Percentiles rank a stretch among this genome's conserved stretches.
Conservation (phyloP, 1,139 yeast species). For the Nakaseomyces delphensis region DNA sequence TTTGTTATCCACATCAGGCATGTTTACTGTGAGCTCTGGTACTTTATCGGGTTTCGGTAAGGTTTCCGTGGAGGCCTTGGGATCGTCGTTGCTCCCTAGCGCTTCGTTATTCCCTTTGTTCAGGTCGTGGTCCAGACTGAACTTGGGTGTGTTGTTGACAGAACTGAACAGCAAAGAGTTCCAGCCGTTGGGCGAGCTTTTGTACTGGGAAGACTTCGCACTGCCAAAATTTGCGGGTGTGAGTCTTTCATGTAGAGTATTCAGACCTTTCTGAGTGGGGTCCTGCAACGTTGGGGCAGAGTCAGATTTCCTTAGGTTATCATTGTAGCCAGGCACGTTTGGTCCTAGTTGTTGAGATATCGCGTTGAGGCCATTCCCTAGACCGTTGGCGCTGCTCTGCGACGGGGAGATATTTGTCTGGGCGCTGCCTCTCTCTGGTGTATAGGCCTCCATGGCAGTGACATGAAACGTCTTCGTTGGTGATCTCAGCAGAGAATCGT, state of each 20-base stretch:
- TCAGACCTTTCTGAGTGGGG: conserved; percentile 10
- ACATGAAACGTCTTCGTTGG: conserved; percentile 44
- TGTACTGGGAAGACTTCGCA: conserved; percentile 13
- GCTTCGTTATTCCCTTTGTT: conserved; percentile 6
- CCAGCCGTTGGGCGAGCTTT: conserved; percentile 63
- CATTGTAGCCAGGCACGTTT: neutral
- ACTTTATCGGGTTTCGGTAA: neutral
- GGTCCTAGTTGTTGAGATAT: conserved; percentile 7
- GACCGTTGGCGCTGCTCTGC: conserved; percentile 6
- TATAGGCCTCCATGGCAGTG: conserved; percentile 67
- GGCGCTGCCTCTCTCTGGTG: conserved; percentile 68
- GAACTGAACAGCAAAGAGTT: conserved; percentile 71
- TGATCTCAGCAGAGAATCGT: conserved; percentile 25
- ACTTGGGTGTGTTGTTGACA: conserved; percentile 30
- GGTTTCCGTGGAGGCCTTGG: neutral
- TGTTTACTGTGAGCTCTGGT: conserved; percentile 1
- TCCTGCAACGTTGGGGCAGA: conserved; percentile 6
- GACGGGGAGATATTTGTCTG: conserved; percentile 27
- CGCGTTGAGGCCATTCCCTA: conserved; percentile 4
- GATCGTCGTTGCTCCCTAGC: conserved; percentile 7
- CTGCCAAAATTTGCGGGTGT: conserved; percentile 7
- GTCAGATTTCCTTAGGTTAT: neutral
- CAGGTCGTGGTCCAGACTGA: conserved; percentile 7
- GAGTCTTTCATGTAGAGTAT: conserved; percentile 5
- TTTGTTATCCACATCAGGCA: conserved; percentile 8